A percentile compares a stretch with the other conserved stretches of the same genome.
These are phyloP conservation scores for Hyaloscypha hepaticicola DNA, from an alignment of 495 filamentous ascomycete genomes.

Conservation along the genomic window DNA sequence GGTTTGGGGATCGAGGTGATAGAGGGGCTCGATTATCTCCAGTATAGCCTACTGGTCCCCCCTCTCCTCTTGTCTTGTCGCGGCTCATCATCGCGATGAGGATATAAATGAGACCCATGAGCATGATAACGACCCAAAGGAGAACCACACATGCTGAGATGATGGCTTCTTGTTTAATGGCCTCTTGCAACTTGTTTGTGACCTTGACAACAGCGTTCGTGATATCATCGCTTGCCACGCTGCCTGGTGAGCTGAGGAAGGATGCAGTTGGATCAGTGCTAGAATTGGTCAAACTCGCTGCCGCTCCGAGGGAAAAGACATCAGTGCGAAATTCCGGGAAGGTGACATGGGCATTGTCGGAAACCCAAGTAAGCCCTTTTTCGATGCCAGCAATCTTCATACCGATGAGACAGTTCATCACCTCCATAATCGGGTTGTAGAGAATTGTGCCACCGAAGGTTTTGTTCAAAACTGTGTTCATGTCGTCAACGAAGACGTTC, in stretches of 20 bases:
- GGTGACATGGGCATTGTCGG: slow-evolving; percentile 77
- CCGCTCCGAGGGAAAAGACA: slow-evolving; percentile 80
- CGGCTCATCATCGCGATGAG: slow-evolving; percentile 48
- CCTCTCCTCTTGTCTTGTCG: slow-evolving; percentile 54
- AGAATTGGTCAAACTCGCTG: slow-evolving; percentile 57
- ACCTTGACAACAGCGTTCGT: slow-evolving; percentile 70
- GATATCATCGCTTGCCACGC: slow-evolving; percentile 66
- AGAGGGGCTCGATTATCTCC: slow-evolving; percentile 18
- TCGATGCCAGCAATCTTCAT: slow-evolving; percentile 74
- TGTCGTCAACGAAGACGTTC: slow-evolving; percentile 73
- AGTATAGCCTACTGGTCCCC: slow-evolving; percentile 35
- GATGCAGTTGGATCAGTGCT: slow-evolving; percentile 50
- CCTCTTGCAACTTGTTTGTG: slow-evolving; percentile 62
- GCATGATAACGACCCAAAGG: slow-evolving; percentile 71
- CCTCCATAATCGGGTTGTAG: slow-evolving; percentile 65
- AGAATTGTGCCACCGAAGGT: slow-evolving; percentile 83
- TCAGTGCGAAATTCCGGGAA: slow-evolving; percentile 77
- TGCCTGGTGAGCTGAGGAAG: slow-evolving; percentile 71
- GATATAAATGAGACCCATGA: slow-evolving; percentile 70
- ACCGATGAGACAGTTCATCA: slow-evolving; percentile 75
- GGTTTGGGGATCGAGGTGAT: slow-evolving; percentile 9
- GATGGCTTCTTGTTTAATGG: slow-evolving; percentile 47
- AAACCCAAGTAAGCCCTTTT: slow-evolving; percentile 84
- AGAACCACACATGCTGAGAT: slow-evolving; percentile 70
- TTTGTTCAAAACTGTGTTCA: slow-evolving; percentile 64